phyloP scores from a whole-genome alignment of 108 stramenopile genomes.

The Skeletonema potamos region DNA sequence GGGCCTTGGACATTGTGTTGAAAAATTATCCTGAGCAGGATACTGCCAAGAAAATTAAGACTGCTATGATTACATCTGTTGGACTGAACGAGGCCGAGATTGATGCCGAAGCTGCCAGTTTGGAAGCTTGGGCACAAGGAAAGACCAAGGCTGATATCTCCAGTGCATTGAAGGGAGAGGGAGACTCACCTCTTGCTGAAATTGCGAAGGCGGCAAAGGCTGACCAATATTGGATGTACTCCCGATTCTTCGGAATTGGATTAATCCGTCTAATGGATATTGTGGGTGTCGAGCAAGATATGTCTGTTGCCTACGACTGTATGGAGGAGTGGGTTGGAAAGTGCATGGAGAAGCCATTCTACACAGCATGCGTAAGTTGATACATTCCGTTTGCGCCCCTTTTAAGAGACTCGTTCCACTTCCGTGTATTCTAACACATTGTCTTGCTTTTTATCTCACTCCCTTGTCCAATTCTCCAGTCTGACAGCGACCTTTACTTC shows the following conservation, averaged over 20 bases:
- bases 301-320: conserved; percentile 87
- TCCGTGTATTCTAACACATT: conserved; percentile 7
- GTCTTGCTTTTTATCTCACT: conserved; percentile 1
- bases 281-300: conserved; percentile 82
- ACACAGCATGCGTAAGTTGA: conserved; percentile 88
- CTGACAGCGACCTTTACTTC: conserved; percentile 85
- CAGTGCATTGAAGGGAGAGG: conserved; percentile 81
- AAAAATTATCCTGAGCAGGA: conserved; percentile 93
- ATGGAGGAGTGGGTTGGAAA: conserved; percentile 89
- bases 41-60: conserved; percentile 69
- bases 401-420: background rate
- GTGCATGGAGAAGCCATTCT: conserved; percentile 71
- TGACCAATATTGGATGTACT: conserved; percentile 92
- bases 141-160: conserved; percentile 87
- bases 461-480: conserved; percentile 41
- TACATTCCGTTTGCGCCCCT: background rate
- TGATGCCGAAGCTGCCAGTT: conserved; percentile 70
- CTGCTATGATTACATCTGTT: conserved; percentile 77
- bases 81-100: conserved; percentile 82
- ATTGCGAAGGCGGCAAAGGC: conserved; percentile 70
- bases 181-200: conserved; percentile 62
- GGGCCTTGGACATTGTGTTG: conserved; percentile 72
- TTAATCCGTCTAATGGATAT: conserved; percentile 82
- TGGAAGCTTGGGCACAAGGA: conserved; percentile 82
- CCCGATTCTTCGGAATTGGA: conserved; percentile 87